Conservation (phyloP, 345 rosid species). For the Microcos paniculata region DNA sequence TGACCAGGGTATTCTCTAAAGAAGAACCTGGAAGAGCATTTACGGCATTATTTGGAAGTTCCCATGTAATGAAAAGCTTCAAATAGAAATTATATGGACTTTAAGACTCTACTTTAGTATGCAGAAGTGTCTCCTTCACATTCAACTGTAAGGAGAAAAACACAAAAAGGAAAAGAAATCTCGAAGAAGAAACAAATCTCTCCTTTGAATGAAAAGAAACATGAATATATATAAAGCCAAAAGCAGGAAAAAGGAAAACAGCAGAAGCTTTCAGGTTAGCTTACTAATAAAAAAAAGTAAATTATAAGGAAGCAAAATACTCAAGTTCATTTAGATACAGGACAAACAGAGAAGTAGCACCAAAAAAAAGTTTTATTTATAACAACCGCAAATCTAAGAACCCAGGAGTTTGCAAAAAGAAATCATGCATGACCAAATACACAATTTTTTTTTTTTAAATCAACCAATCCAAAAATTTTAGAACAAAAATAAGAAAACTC, state of each 20-base stretch:
- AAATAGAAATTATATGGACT: background rate
- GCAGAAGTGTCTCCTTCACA: background rate
- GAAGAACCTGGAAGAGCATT: background rate
- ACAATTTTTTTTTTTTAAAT: background rate
- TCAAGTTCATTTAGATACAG: background rate
- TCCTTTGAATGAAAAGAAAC: background rate
- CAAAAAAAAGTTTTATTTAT: background rate
- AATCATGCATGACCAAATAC: background rate
- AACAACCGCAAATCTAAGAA: background rate
- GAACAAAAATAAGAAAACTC: background rate
- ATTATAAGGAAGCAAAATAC: background rate
- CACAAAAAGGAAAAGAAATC: background rate
- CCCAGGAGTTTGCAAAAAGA: background rate
- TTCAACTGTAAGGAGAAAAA: background rate
- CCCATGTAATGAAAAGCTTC: background rate
- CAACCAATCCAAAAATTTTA: background rate
- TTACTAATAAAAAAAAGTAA: background rate
- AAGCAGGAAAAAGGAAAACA: background rate
- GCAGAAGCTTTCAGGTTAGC: background rate
- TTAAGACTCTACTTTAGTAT: background rate
- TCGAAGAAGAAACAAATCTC: background rate
- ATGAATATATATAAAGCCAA: constrained; percentile 1
- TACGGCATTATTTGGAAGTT: background rate
- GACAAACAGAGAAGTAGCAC: background rate
- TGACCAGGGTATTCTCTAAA: background rate